phyloP scores from a whole-genome alignment of 2,329 filamentous ascomycete genomes.

The Xylariaceae sp. region DNA sequence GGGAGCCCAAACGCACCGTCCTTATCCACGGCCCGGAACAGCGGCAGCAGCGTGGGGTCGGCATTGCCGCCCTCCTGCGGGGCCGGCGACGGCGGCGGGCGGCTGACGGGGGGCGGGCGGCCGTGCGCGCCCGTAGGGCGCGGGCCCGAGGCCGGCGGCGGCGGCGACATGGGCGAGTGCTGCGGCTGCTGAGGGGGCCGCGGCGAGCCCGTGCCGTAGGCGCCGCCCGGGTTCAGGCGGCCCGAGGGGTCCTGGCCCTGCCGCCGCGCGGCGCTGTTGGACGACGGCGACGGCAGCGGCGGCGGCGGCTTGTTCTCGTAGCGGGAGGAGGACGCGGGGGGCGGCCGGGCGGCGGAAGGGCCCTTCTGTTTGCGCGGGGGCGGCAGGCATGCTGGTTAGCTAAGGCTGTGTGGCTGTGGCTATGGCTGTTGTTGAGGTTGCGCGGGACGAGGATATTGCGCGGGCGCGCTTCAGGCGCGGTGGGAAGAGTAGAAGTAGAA shows the following conservation, averaged over 20 bases:
- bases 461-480: too few relatives aligned
- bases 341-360: too few relatives aligned
- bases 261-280: slow-evolving; percentile 5
- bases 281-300: slow-evolving; percentile 4
- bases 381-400: too few relatives aligned
- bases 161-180: slow-evolving; percentile 39
- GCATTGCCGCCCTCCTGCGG: slow-evolving; percentile 43
- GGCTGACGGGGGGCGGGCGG: slow-evolving; percentile 48
- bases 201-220: slow-evolving; percentile 1
- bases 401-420: too few relatives aligned
- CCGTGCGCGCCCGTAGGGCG: slow-evolving; percentile 36
- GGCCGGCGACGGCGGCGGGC: slow-evolving; percentile 59
- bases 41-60: slow-evolving; percentile 68
- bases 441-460: too few relatives aligned
- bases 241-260: slow-evolving; percentile 26
- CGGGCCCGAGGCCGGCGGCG: slow-evolving; percentile 35
- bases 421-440: too few relatives aligned
- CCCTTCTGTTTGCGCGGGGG: too few relatives aligned
- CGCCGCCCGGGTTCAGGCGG: slow-evolving; percentile 6
- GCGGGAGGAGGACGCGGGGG: too few relatives aligned
- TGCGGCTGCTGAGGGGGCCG: slow-evolving; percentile 10
- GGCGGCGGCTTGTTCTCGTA: slow-evolving; percentile 1
- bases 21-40: slow-evolving; percentile 89
- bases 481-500: too few relatives aligned
- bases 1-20: slow-evolving; percentile 47